Base-by-base conservation (phyloP, 1,139 yeast species). In the Magnusiomyces paraingens region DNA sequence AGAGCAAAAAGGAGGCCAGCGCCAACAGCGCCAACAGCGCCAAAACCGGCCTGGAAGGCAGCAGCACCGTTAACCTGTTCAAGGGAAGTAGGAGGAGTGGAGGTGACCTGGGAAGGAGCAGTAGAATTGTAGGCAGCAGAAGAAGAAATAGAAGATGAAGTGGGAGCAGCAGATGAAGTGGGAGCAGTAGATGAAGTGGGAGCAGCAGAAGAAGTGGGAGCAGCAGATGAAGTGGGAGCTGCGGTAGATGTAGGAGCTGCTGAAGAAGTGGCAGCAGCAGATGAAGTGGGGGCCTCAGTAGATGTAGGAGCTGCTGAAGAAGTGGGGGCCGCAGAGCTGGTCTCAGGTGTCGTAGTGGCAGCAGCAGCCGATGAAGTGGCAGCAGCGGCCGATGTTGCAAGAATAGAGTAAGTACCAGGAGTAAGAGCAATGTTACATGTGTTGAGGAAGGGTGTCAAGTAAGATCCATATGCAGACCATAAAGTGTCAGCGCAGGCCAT, bases 391-490 rank as follows among this genome's bases (percentile, higher is more conserved):
- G 50, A 17, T 12, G 46, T 44, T 11, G 48, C 36, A 11, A 45
- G 41, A 41, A 50, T 22, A 14, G 50, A 15, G 8, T 26, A 26
- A 17, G 49, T 29, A 15, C 26, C 29, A 17, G 50, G 50, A 36
- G 44, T 36, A 11, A 50, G 18, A 12, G 15, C 15, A 21, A 44
- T 44, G 32, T 26, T 21, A 11, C 56, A 53, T 14, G 52, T 51
- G 20, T 53, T 52, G 21, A 35, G 26, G 20, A 43, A 35, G 2
- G 56, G 54, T 15, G 52, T 49, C 12, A 55, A 36, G 50, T 35
- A 55, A 14, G 32, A 47, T n/a, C 57, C 53, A 29, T 55, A 55
- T 32, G 50, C 53, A 3, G 18, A 14, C 57, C 57, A 55, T 32
- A 55, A 45, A 21, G 53, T 4, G 15, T 35, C 41, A 20, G 55